These are phyloP conservation scores for Prunus yedoensis DNA, from an alignment of 331 rosid genomes.

Conservation along the genomic window DNA sequence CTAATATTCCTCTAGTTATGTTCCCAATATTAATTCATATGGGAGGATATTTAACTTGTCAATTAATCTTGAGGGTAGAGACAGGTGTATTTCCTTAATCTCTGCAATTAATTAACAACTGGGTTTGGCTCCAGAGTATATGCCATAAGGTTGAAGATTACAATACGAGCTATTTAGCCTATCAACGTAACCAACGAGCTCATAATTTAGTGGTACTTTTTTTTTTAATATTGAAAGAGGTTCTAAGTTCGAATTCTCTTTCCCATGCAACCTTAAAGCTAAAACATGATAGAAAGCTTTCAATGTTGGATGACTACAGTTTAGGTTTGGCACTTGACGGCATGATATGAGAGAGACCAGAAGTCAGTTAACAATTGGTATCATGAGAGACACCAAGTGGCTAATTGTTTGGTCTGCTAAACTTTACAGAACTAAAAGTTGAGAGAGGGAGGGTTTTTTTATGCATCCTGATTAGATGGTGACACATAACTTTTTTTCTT, in stretches of 20 bases:
- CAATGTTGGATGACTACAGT: background rate
- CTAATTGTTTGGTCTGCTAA: background rate
- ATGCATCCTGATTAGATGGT: background rate
- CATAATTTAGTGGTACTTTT: no score
- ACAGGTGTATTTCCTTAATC: no score
- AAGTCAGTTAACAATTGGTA: background rate
- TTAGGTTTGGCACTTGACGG: background rate
- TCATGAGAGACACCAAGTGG: background rate
- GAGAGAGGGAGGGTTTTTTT: background rate
- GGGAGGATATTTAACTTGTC: no score
- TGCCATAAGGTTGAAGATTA: no score
- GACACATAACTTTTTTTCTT: background rate
- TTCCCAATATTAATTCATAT: background rate
- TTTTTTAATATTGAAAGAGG: no score
- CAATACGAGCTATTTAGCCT: no score
- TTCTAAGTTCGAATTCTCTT: accelerated
- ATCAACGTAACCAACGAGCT: no score
- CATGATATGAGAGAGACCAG: background rate
- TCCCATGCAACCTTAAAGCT: background rate
- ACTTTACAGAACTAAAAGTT: background rate
- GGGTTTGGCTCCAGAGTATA: no score
- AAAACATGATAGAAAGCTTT: background rate
- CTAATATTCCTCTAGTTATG: background rate
- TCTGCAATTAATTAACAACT: no score
- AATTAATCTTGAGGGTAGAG: no score